Evolutionary conservation across 139 green algal species (phyloP).

Genomic region (Edaphochlamys debaryana): DNA sequence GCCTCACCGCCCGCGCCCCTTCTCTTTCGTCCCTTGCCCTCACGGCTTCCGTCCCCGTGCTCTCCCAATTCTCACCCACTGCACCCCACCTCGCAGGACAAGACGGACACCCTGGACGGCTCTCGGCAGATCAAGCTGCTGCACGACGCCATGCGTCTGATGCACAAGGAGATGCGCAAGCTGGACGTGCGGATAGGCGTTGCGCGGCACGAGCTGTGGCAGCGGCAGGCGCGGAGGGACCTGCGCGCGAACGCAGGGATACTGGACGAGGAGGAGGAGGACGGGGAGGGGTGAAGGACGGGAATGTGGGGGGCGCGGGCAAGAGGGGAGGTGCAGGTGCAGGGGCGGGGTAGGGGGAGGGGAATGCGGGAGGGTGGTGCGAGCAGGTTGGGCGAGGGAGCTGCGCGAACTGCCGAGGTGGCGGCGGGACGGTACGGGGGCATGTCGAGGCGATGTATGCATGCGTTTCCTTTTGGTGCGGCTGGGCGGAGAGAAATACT

Average conservation of each 20-base stretch:
- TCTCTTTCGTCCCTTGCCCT: neutral
- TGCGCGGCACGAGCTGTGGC: slow-evolving; percentile 41
- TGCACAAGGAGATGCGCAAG: slow-evolving; percentile 48
- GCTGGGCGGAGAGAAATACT: no score
- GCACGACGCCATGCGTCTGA: slow-evolving; percentile 40
- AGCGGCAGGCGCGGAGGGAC: neutral
- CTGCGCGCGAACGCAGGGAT: neutral
- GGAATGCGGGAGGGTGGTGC: no score
- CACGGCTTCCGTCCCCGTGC: neutral
- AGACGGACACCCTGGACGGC: slow-evolving; percentile 39
- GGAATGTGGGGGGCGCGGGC: no score
- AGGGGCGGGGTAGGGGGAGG: no score
- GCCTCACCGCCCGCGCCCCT: no score
- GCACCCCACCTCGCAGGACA: slow-evolving; percentile 27
- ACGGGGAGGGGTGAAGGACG: neutral
- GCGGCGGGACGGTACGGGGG: no score
- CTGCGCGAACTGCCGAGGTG: no score
- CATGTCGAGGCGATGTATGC: no score
- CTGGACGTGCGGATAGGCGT: slow-evolving; percentile 60
- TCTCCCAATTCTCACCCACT: no score
- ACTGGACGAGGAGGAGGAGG: slow-evolving; percentile 8
- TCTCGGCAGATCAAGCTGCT: slow-evolving; percentile 62
- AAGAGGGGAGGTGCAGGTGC: no score
- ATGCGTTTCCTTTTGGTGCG: no score
- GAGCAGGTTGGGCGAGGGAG: no score